These are phyloP conservation scores for Lachnellula suecica DNA, from an alignment of 2,329 filamentous ascomycete genomes.

Conservation along the genomic window DNA sequence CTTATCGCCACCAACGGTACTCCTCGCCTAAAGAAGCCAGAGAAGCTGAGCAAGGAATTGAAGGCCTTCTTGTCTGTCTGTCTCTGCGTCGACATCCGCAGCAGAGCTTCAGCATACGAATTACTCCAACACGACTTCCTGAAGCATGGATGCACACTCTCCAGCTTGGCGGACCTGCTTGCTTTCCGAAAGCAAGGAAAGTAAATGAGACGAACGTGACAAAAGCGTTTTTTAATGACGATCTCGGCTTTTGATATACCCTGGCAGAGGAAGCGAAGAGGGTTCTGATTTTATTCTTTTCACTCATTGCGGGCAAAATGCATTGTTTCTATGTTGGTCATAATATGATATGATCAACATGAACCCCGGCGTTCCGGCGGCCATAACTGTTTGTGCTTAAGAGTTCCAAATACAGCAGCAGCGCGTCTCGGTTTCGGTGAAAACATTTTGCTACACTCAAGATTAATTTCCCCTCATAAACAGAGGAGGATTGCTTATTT, in stretches of 20 bases:
- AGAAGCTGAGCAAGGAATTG: constrained; percentile 96
- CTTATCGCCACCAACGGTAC: constrained; percentile 98
- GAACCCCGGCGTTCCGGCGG: constrained; percentile 26
- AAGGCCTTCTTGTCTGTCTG: constrained; percentile 97
- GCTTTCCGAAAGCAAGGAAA: constrained; percentile 78
- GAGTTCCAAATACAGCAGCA: neutral
- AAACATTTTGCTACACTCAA: neutral
- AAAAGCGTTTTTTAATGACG: constrained; percentile 6
- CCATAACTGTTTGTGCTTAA: constrained; percentile 2
- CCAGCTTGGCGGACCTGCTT: constrained; percentile 81
- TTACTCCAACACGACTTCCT: constrained; percentile 91
- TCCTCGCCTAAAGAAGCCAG: constrained; percentile 93
- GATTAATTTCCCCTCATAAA: no score
- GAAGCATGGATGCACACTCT: constrained; percentile 82
- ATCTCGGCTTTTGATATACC: constrained; percentile 11
- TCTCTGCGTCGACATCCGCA: constrained; percentile 94
- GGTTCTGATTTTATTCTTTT: constrained; percentile 12
- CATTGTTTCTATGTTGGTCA: constrained; percentile 20
- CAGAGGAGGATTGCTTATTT: no score
- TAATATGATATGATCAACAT: constrained; percentile 19
- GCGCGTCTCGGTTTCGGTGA: neutral
- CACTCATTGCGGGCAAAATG: constrained; percentile 16
- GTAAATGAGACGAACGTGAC: constrained; percentile 37
- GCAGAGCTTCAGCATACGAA: constrained; percentile 86
- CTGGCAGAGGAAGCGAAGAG: constrained; percentile 5